Conservation (phyloP, 2,329 filamentous ascomycete species). For the Emmonsia crescens region DNA sequence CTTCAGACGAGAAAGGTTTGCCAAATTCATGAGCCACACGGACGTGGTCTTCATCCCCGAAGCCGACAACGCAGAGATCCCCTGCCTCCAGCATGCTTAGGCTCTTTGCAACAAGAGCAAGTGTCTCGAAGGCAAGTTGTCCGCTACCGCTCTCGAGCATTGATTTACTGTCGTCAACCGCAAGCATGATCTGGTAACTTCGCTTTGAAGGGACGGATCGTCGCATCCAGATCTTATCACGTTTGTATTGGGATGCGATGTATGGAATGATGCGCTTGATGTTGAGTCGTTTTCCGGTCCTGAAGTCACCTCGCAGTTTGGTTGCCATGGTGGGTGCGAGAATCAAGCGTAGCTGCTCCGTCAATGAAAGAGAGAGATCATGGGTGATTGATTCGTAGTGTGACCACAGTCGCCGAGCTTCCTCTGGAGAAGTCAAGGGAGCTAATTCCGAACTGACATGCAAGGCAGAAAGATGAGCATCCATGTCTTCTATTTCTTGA, state of each 20-base stretch:
- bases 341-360: conserved; percentile 90
- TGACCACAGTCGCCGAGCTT: conserved; percentile 69
- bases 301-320: conserved; percentile 91
- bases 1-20: conserved; percentile 67
- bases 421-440: conserved; percentile 37
- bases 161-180: conserved; percentile 86
- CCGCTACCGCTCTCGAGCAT: conserved; percentile 79
- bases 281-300: conserved; percentile 94
- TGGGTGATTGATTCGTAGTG: conserved; percentile 77
- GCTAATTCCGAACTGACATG: conserved; percentile 50
- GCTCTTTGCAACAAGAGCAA: conserved; percentile 79
- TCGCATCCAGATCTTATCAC: conserved; percentile 99
- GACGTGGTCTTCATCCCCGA: conserved; percentile 61
- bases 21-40: conserved; percentile 79
- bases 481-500: conserved; percentile 37
- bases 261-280: conserved; percentile 99
- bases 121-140: conserved; percentile 78
- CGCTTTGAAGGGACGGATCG: conserved; percentile 84
- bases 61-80: conserved; percentile 82
- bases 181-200: conserved; percentile 92
- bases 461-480: conserved; percentile 55
- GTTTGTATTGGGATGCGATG: conserved; percentile 95
- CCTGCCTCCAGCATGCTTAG: conserved; percentile 90
- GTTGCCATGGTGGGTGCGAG: conserved; percentile 89
- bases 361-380: conserved; percentile 74